Conservation (phyloP, 1,284 basidiomycete species). For the Erythrobasidium hasegawianum region DNA sequence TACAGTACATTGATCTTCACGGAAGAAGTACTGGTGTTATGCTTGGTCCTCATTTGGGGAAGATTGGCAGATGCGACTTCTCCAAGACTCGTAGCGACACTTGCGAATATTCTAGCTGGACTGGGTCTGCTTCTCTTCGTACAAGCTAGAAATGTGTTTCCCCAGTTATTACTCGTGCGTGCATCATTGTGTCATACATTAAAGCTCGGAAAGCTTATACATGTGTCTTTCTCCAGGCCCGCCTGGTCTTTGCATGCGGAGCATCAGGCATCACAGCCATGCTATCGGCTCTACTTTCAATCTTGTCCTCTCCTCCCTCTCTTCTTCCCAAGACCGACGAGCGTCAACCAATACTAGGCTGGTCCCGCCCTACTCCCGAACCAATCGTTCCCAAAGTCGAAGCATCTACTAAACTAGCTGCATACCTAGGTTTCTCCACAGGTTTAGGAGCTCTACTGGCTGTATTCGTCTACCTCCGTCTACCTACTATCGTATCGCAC, state of each 20-base stretch:
- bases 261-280: slow-evolving; percentile 30
- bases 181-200: slow-evolving; percentile 10
- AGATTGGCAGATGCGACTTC: slow-evolving; percentile 24
- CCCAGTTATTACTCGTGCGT: slow-evolving; percentile 30
- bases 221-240: no score
- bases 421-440: slow-evolving; percentile 37
- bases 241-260: slow-evolving; percentile 20
- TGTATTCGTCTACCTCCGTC: slow-evolving; percentile 41
- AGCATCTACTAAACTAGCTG: slow-evolving; percentile 31
- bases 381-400: neutral
- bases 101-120: slow-evolving; percentile 31
- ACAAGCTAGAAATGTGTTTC: slow-evolving; percentile 16
- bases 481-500: slow-evolving; percentile 30
- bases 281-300: slow-evolving; percentile 13
- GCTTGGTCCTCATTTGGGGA: slow-evolving; percentile 36
- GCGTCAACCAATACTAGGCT: slow-evolving; percentile 21
- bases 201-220: neutral
- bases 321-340: neutral
- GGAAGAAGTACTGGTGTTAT: slow-evolving; percentile 39
- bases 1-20: slow-evolving; percentile 37
- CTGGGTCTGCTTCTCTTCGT: slow-evolving; percentile 31
- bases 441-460: slow-evolving; percentile 40
- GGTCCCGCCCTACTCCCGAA: neutral
- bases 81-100: slow-evolving; percentile 11
- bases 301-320: slow-evolving; percentile 2